Evolutionary conservation across 257 asterid species (phyloP), one percentile per base, ranked within the genome.

Genomic region (Petrea volubilis): DNA sequence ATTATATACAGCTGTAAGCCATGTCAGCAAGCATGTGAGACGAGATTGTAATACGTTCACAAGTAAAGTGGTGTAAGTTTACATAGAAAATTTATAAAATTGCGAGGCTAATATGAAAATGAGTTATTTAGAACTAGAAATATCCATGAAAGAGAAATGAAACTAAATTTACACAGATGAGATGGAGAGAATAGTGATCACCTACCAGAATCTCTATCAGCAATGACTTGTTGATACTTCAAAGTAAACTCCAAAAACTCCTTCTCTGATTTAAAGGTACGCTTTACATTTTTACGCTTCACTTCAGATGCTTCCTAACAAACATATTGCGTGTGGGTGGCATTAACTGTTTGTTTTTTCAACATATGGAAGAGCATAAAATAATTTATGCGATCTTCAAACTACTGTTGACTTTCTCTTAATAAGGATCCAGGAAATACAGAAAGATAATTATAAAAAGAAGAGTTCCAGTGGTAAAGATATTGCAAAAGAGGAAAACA

Each of bases 191-290:
- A 64, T 60, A 24, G 44, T 24, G 72, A 31, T 67, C 68, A 71
- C 84, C 68, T 79, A 95, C 99, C 99, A 41, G 97, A 90, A 90
- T 95, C 98, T 88, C 96, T 86, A 83, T 95, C 99, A 53, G 86
- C 82, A 68, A 90, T 70, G 73, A 88, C 90, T 79, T 95, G 98
- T 70, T 90, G 99, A 86, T 90, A 92, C 79, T 76, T 85, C 84
- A 95, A 73, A 67, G 97, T 87, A 71, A 92, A 95, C 82, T 92
- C 97, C 90, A 95, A 76, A 80, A 88, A 82, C 75, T 95, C 97
- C 79, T 90, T 89, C 82, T 93, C 99, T 44, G 96, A 64, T 81
- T 86, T 89, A 63, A 82, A 78, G 62, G 83, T 75, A 50, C 92
- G 97, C 69, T 90, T 95, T 46, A 80, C 72, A 78, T 52, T 83